Evolutionary conservation across 495 filamentous ascomycete genomes (phyloP), one percentile per base, ranked within the genome.

Genomic region (Zalerion maritima): DNA sequence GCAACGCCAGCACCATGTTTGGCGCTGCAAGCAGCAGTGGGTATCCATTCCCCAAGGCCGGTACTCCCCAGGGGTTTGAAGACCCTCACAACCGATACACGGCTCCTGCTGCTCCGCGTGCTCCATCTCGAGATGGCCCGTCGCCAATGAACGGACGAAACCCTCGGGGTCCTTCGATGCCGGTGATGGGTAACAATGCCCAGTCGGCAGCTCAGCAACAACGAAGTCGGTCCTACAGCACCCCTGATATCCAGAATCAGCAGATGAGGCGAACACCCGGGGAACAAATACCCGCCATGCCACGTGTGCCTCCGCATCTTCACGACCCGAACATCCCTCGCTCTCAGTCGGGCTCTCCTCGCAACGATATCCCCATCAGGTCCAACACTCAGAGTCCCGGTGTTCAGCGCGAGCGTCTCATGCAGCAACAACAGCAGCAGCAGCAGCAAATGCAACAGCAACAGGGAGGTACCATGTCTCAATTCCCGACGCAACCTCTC

Each of bases 61-160:
- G 57, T 9, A 74, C 69, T 4, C 67, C 76, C 37, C 41, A 75
- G 54, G 40, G 66, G 59, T 61, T 65, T 29, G 62, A 62, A 14
- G 78, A 86, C 21, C 79, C 83, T 14, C 62, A 55, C 34, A 78
- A 78, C 47, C 75, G 82, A 21, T 86, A 81, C 41, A 93, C 89
- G 2, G 84, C 87, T 3, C 87, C 86, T 13, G 83, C 81, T 6
- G 69, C 84, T 60, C 75, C 75, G 21, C 73, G 86, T 21, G 77
- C 68, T 11, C 66, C 75, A 16, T 89, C 85, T 6, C 63, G 82
- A 31, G 86, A 93, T 38, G 82, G 80, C 1, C 57, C 68, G 14
- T 75, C 63, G 11, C 62, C 58, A 22, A 46, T 71, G 29, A 82
- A 72, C 42, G 74, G 72, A 32, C 69, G 80, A 32, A 64, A 61